Evolutionary conservation across 352 stramenopile species (phyloP).

Genomic region (Saprolegnia parasitica): DNA sequence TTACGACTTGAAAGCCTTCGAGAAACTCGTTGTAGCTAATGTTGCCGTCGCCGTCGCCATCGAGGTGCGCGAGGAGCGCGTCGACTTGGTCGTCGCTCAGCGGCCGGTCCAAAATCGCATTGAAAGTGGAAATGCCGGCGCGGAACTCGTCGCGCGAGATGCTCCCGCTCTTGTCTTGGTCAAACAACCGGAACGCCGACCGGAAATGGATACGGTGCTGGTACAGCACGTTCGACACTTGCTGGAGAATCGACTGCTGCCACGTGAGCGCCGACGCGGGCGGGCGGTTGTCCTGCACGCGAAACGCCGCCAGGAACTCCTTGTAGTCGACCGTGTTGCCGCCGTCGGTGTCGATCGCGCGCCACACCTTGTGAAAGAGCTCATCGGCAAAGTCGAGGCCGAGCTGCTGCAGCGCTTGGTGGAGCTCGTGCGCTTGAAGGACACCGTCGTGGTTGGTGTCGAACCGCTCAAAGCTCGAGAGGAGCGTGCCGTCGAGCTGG

Average conservation of each 20-base stretch:
- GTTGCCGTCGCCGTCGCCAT: conserved; percentile 85
- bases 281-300: conserved; percentile 68
- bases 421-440: conserved; percentile 25
- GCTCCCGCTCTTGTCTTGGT: conserved; percentile 71
- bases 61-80: conserved; percentile 77
- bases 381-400: conserved; percentile 54
- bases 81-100: conserved; percentile 90
- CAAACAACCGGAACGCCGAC: conserved; percentile 90
- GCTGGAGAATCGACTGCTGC: conserved; percentile 89
- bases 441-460: conserved; percentile 31
- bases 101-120: conserved; percentile 83
- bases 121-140: conserved; percentile 81
- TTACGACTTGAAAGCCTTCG: conserved; percentile 83
- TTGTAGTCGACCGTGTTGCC: conserved; percentile 89
- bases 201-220: conserved; percentile 91
- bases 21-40: conserved; percentile 94
- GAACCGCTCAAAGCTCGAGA: conserved; percentile 12
- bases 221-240: conserved; percentile 92
- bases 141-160: conserved; percentile 85
- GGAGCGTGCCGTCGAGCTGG: conserved; percentile 29
- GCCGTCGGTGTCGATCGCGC: conserved; percentile 81
- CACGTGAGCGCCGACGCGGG: conserved; percentile 60
- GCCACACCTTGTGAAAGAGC: conserved; percentile 67
- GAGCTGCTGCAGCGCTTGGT: conserved; percentile 48
- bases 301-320: conserved; percentile 89